Evolutionary conservation across 1,284 basidiomycete species (phyloP).

Genomic region (Moesziomyces globuligerus): DNA sequence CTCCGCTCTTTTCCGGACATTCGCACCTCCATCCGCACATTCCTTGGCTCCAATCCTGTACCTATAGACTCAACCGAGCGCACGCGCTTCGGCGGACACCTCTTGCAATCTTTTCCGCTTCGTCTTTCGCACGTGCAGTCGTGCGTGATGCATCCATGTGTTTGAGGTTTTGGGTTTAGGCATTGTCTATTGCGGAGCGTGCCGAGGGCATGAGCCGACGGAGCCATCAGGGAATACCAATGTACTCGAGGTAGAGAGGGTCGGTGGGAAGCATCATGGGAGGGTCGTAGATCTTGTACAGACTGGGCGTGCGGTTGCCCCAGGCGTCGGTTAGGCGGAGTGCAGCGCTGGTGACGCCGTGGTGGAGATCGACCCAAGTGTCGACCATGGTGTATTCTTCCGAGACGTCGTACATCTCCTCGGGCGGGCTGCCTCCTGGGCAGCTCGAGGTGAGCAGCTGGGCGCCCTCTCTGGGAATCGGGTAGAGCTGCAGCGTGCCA

Average conservation of each 20-base stretch:
- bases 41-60: too few species aligned
- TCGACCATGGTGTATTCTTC: constrained; percentile 41
- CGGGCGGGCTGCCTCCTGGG: constrained; percentile 12
- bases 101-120: not conserved
- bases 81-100: not conserved
- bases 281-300: constrained; percentile 60
- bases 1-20: not conserved
- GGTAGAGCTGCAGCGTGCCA: constrained; percentile 39
- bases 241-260: constrained; percentile 49
- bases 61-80: not conserved
- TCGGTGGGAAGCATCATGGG: constrained; percentile 62
- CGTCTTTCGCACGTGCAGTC: too few species aligned
- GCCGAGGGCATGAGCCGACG: not conserved
- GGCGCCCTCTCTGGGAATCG: constrained; percentile 39
- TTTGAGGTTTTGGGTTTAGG: too few species aligned
- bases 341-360: constrained; percentile 14
- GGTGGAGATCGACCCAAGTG: constrained; percentile 42
- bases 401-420: constrained; percentile 45
- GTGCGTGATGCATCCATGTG: too few species aligned
- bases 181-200: not conserved
- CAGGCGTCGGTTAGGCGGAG: constrained; percentile 38
- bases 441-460: constrained; percentile 42
- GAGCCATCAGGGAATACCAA: constrained; percentile 24
- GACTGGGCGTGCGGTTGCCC: constrained; percentile 32
- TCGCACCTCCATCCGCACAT: constrained; percentile 3